Evolutionary conservation across 495 filamentous ascomycete species (phyloP).

Genomic region (Penicillium roqueforti): DNA sequence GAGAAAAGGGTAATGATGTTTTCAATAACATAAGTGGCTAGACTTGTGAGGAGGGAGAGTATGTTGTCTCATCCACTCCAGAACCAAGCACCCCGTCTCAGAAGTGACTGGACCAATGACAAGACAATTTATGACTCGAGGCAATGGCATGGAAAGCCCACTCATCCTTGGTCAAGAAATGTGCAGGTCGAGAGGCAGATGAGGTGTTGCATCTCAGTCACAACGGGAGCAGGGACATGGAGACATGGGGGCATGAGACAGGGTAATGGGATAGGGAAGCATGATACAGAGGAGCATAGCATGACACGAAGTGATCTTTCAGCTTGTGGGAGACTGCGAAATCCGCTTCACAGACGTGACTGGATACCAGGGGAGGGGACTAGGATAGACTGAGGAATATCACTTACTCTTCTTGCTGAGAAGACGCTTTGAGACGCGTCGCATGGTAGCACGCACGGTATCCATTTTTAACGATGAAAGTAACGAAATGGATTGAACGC

Average conservation of each 20-base stretch:
- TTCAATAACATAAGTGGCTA: background rate
- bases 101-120: background rate
- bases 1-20: background rate
- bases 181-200: background rate
- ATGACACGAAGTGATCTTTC: background rate
- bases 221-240: background rate
- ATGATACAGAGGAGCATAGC: background rate
- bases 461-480: background rate
- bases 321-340: background rate
- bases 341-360: background rate
- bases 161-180: background rate
- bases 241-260: background rate
- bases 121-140: background rate
- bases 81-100: background rate
- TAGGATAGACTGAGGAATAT: background rate
- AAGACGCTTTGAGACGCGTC: slow-evolving; percentile 4
- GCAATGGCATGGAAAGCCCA: background rate
- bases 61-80: background rate
- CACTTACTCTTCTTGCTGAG: slow-evolving; percentile 1
- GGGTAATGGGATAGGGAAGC: background rate
- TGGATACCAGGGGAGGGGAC: background rate
- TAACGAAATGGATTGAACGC: background rate
- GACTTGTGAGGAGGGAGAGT: background rate
- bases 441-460: background rate
- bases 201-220: background rate